Conservation (phyloP, 2,329 filamentous ascomycete genomes). For the Fusarium haematococcum region DNA sequence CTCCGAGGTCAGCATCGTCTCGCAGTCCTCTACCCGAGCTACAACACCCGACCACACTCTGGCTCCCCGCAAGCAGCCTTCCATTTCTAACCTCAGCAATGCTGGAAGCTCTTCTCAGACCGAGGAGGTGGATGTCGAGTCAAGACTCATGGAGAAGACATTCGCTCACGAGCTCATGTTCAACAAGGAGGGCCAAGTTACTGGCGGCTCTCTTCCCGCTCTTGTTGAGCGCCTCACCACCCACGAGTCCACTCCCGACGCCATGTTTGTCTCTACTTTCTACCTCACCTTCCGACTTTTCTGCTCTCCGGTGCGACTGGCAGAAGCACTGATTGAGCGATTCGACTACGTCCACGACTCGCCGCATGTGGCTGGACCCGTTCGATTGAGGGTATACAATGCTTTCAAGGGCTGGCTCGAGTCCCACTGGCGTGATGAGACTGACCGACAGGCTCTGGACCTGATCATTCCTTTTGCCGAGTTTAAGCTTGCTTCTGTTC, state of each 20-base stretch:
- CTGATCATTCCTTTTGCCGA: constrained; percentile 85
- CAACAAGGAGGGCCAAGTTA: constrained; percentile 95
- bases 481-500: constrained; percentile 72
- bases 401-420: constrained; percentile 98
- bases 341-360: constrained; percentile 92
- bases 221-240: constrained; percentile 95
- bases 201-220: constrained; percentile 88
- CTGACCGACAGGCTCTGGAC: constrained; percentile 80
- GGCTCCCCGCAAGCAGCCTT: constrained; percentile 69
- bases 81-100: constrained; percentile 75
- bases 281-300: constrained; percentile 97
- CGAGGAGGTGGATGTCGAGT: constrained; percentile 84
- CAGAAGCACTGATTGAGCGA: constrained; percentile 85
- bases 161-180: constrained; percentile 91
- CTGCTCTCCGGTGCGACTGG: constrained; percentile 82
- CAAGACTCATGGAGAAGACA: constrained; percentile 88
- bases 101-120: constrained; percentile 73
- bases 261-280: constrained; percentile 92
- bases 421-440: constrained; percentile 89
- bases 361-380: constrained; percentile 78
- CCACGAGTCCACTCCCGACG: constrained; percentile 91
- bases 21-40: constrained; percentile 85
- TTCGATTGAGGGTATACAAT: constrained; percentile 93
- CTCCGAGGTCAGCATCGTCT: constrained; percentile 83
- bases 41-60: constrained; percentile 81